Evolutionary conservation across 306 rosid species (phyloP).

Genomic region (Citrullus amarus): DNA sequence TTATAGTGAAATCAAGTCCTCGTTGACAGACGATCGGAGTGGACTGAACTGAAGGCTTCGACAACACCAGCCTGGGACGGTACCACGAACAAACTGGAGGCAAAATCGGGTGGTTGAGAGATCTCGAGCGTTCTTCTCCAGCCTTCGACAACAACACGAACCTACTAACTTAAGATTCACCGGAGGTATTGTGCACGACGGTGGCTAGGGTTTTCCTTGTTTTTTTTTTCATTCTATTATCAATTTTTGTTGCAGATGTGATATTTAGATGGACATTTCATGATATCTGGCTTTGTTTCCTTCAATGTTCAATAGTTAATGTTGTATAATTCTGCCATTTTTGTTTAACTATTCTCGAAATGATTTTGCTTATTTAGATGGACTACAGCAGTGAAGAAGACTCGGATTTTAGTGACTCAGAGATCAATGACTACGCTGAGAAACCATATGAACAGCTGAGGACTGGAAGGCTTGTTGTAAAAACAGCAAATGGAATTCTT

Average conservation of each 20-base stretch:
- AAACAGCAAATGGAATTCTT: conserved; percentile 51
- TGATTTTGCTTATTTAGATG: conserved; percentile 16
- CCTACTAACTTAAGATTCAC: no score
- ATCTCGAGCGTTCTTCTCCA: no score
- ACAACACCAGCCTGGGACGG: no score
- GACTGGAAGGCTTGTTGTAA: conserved; percentile 53
- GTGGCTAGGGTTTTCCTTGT: neutral
- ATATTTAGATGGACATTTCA: neutral
- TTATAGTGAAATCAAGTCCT: no score
- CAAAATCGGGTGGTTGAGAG: no score
- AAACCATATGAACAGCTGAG: conserved; percentile 60
- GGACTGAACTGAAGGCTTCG: no score
- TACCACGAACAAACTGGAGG: no score
- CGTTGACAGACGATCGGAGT: no score
- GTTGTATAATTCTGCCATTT: neutral
- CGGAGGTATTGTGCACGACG: no score
- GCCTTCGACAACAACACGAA: no score
- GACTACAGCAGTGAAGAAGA: conserved; percentile 78
- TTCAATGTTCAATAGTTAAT: neutral
- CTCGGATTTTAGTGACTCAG: conserved; percentile 85
- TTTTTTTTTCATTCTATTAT: neutral
- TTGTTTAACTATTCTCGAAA: neutral
- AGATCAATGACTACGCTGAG: conserved; percentile 57
- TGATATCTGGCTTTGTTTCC: neutral
- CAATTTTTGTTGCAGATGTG: neutral